Percentiles rank a stretch among this genome's conserved stretches.
phyloP scores from a whole-genome alignment of 2,329 filamentous ascomycete genomes.

The Colletotrichum paranaense region DNA sequence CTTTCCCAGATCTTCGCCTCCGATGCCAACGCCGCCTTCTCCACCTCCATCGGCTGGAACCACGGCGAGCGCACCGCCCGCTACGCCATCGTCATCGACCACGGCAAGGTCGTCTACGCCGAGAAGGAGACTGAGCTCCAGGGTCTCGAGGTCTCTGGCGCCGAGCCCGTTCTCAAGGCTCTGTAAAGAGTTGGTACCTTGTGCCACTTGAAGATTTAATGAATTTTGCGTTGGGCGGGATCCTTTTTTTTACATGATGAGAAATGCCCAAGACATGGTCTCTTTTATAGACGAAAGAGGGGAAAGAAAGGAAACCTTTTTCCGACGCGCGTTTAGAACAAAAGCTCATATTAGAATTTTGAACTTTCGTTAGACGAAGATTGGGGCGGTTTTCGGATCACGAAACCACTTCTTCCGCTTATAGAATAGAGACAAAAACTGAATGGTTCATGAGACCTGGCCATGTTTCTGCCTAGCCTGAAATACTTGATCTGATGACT shows the following conservation, averaged over 20 bases:
- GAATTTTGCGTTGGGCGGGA: neutral
- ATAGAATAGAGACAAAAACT: neutral
- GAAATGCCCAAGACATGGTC: neutral
- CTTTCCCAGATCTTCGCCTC: constrained; percentile 76
- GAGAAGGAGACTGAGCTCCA: constrained; percentile 73
- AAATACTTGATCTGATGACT: no score
- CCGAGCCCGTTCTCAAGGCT: constrained; percentile 67
- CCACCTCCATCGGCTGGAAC: constrained; percentile 81
- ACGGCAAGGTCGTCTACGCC: constrained; percentile 86
- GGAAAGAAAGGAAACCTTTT: neutral
- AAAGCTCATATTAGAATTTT: neutral
- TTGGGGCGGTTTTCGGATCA: no score
- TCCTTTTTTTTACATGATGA: neutral
- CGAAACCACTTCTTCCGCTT: neutral
- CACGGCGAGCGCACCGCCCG: constrained; percentile 79
- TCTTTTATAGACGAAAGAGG: neutral
- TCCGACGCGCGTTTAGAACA: neutral
- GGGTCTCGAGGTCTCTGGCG: constrained; percentile 61
- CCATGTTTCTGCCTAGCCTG: no score
- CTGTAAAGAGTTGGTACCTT: constrained; percentile 44
- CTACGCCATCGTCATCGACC: constrained; percentile 84
- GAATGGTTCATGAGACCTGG: neutral
- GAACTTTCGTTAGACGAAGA: neutral
- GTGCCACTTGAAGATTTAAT: neutral
- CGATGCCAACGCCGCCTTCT: constrained; percentile 77